Conservation (phyloP, 1,284 basidiomycete species). For the Ustilago shanxiensis region DNA sequence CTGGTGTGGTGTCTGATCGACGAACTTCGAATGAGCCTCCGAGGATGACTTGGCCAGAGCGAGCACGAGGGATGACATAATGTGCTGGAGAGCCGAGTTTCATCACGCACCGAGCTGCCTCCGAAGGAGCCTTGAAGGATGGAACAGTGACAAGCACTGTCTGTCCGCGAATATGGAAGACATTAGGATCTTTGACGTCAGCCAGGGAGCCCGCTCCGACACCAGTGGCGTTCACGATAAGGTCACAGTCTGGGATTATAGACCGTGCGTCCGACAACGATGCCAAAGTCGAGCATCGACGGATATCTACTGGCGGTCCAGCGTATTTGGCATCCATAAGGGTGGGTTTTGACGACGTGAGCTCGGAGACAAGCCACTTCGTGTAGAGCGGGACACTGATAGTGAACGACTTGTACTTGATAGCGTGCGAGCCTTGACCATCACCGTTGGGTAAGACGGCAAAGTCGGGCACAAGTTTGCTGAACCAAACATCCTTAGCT, state of each 20-base stretch:
- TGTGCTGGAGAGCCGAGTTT: constrained; percentile 37
- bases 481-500: constrained; percentile 52
- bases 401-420: constrained; percentile 55
- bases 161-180: constrained; percentile 87
- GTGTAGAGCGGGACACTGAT: constrained; percentile 59
- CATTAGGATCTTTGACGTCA: constrained; percentile 77
- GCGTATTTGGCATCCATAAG: constrained; percentile 13
- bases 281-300: constrained; percentile 35
- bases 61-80: constrained; percentile 75
- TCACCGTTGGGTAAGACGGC: constrained; percentile 20
- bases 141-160: constrained; percentile 83
- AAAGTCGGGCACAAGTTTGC: constrained; percentile 40
- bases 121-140: constrained; percentile 58
- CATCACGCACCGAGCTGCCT: constrained; percentile 50
- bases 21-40: constrained; percentile 75
- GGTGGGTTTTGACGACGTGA: constrained; percentile 20
- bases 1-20: constrained; percentile 58
- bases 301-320: constrained; percentile 47
- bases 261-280: constrained; percentile 28
- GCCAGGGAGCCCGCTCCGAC: constrained; percentile 63
- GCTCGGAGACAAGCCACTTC: constrained; percentile 51
- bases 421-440: constrained; percentile 24
- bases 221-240: constrained; percentile 73
- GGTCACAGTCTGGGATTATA: constrained; percentile 20
- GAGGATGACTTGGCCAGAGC: constrained; percentile 73